Conservation (phyloP, 257 asterid genomes). For the Asclepias syriaca region DNA sequence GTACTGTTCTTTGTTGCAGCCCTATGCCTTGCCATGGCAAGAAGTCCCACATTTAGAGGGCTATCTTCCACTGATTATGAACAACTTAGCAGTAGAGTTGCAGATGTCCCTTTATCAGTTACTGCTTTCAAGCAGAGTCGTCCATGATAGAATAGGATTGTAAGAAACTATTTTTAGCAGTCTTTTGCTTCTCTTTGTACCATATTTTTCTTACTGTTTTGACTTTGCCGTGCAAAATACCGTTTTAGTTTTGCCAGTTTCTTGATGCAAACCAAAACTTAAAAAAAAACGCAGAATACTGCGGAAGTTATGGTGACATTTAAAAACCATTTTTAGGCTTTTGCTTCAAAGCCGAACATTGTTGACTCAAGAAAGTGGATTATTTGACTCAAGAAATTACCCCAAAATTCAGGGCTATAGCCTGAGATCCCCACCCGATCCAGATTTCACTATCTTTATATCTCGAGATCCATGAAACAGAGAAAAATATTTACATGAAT, state of each 20-base stretch:
- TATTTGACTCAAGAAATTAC: background rate
- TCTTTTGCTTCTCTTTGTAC: background rate
- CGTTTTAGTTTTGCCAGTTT: background rate
- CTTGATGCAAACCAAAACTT: background rate
- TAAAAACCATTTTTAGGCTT: background rate
- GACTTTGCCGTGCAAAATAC: background rate
- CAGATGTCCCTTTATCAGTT: conserved; percentile 22
- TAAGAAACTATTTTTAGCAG: background rate
- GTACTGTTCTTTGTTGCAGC: conserved; percentile 38
- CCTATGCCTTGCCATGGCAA: conserved; percentile 36
- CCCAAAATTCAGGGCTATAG: too few relatives aligned
- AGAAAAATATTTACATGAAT: background rate
- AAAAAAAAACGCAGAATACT: background rate
- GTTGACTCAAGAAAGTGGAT: background rate
- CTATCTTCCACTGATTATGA: conserved; percentile 42
- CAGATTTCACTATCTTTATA: too few relatives aligned
- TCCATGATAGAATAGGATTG: background rate
- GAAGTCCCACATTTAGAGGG: conserved; percentile 24
- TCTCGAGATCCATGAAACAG: conserved; percentile 13
- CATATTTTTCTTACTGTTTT: background rate
- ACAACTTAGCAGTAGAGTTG: conserved; percentile 38
- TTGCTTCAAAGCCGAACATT: background rate
- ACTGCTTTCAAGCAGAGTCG: conserved; percentile 17
- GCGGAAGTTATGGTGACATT: background rate
- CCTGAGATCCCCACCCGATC: too few relatives aligned